Base-by-base conservation (phyloP, 2,329 filamentous ascomycete genomes). In the Aspergillus hortae region DNA sequence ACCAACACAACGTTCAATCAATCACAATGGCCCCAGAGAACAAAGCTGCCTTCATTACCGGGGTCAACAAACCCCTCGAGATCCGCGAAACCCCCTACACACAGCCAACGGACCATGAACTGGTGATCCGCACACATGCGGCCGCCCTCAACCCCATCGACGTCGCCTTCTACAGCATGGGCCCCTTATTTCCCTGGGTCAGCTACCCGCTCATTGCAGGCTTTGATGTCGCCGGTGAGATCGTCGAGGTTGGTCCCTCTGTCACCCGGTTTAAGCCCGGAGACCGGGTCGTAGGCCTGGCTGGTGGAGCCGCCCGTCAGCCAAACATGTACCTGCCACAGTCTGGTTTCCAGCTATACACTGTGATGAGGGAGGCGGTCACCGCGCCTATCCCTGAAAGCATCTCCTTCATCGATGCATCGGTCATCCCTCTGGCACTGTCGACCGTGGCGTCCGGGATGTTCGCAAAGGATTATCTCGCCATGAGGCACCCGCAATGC, bases 401-500 rank as follows among this genome's bases (percentile, higher is more conserved):
- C 14, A 43, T 71, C 35, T 57, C 57, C 0, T 70, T 59, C 35
- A 64, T 68, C 38, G 53, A 64, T 4, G 70, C 67, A 0, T 46
- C 52, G 12, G 67, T 70, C 4, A n/a, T 72, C 6, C 69, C 67
- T 1, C 52, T 71, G 1, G 62, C 57, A 5, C n/a, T 71, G 2
- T 64, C 65, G 1, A 72, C 69, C 1, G 67, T 67, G 5, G 49
- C 62, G 6, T 53, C 46, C 4, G 66, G 60, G 1, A 44, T 72
- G 6, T 72, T 69, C 42, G 47, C 63, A n/a, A 49, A 62, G 4
- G 61, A 63, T 1, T 55, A 55, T 12, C 52, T 69, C 0, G 56
- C 32, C 1, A 54, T 71, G 2, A 14, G 57, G 1, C 42, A 56
- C 6, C 60, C 60, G 1, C 49, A 47, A 4, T 17, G 32, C 2